A percentile compares a stretch with the other conserved stretches of the same genome.
Conservation (phyloP, 1,284 basidiomycete genomes). For the Veloporphyrellus conicus region DNA sequence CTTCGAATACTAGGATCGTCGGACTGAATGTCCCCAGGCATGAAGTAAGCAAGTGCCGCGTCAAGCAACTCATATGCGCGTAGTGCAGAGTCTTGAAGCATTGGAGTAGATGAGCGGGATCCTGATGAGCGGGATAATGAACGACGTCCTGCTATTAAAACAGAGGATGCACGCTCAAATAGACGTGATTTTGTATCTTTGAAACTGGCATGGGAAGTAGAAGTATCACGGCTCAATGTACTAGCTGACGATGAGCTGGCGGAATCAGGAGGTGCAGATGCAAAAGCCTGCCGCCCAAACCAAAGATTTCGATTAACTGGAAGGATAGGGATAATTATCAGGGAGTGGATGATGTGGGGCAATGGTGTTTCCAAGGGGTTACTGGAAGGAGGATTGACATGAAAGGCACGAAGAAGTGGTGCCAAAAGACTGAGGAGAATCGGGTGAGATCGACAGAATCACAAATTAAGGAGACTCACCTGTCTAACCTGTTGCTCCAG, state of each 20-base stretch:
- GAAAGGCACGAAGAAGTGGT: constrained; percentile 60
- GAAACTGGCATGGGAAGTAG: constrained; percentile 6
- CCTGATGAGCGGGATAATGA: constrained; percentile 52
- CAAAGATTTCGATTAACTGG: constrained; percentile 51
- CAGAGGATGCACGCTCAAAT: constrained; percentile 59
- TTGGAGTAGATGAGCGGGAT: constrained; percentile 35
- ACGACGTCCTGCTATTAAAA: constrained; percentile 49
- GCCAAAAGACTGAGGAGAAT: constrained; percentile 43
- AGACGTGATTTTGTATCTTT: constrained; percentile 45
- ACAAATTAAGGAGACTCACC: constrained; percentile 39
- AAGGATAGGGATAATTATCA: constrained; percentile 67
- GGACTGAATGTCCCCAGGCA: constrained; percentile 59
- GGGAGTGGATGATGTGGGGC: constrained; percentile 68
- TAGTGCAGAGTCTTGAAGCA: constrained; percentile 49
- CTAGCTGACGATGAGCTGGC: constrained; percentile 19
- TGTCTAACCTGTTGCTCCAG: constrained; percentile 67
- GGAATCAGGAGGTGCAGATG: constrained; percentile 17
- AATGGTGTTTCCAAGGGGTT: constrained; percentile 63
- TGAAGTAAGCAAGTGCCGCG: constrained; percentile 55
- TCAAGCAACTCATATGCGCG: constrained; percentile 67
- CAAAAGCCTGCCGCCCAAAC: constrained; percentile 32
- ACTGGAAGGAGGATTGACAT: constrained; percentile 53
- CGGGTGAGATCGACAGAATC: constrained; percentile 2
- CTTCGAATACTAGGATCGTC: constrained; percentile 60
- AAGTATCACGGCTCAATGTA: constrained; percentile 13